These are phyloP conservation scores for Penicillium angulare DNA, from an alignment of 495 filamentous ascomycete genomes.

Conservation along the genomic window DNA sequence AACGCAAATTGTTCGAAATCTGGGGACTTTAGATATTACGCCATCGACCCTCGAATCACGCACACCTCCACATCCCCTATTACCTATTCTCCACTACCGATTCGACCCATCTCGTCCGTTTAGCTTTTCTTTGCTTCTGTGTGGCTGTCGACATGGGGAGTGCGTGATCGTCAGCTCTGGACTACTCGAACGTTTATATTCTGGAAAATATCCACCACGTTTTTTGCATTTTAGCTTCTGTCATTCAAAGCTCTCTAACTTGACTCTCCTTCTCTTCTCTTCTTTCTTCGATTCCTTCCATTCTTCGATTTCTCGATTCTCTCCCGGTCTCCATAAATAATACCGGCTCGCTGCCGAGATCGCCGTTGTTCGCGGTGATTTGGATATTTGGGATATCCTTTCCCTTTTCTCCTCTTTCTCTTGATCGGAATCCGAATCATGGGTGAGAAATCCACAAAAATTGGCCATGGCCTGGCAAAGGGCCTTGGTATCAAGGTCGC, in stretches of 20 bases:
- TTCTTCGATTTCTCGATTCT: no score
- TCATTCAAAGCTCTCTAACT: no score
- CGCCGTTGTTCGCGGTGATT: neutral
- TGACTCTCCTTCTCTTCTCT: no score
- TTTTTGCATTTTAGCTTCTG: conserved; percentile 1
- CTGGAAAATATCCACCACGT: conserved; percentile 11
- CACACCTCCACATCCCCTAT: conserved; percentile 8
- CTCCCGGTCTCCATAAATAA: neutral
- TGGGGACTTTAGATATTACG: conserved; percentile 31
- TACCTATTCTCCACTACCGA: neutral
- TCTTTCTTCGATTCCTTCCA: neutral
- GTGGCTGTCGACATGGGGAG: conserved; percentile 13
- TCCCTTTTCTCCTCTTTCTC: neutral
- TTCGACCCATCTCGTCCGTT: conserved; percentile 7
- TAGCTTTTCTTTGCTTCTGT: conserved; percentile 8
- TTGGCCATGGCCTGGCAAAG: conserved; percentile 75
- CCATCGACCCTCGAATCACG: conserved; percentile 27
- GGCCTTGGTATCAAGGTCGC: conserved; percentile 83
- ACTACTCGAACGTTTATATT: conserved; percentile 19
- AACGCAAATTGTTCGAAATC: conserved; percentile 8
- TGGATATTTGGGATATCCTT: no score
- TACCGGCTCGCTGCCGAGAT: neutral
- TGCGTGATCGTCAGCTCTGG: conserved; percentile 14
- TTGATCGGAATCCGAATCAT: conserved; percentile 22
- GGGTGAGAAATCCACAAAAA: conserved; percentile 47